Percentiles rank a stretch among this genome's conserved stretches.
phyloP scores from a whole-genome alignment of 2,329 filamentous ascomycete genomes.

The Catunica adiposa region DNA sequence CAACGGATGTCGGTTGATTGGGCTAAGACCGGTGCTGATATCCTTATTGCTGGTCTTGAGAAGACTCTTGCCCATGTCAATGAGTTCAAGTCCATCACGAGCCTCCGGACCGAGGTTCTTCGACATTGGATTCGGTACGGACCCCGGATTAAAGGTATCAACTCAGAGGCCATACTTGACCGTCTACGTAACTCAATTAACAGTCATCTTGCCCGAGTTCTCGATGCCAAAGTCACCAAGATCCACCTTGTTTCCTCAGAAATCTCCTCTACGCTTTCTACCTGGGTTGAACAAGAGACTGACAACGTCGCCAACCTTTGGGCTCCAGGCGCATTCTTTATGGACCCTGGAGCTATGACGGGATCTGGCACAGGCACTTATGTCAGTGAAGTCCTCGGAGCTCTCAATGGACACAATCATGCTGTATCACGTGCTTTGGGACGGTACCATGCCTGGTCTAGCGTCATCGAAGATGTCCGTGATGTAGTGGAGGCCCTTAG shows the following conservation, averaged over 20 bases:
- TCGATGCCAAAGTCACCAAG: conserved; percentile 46
- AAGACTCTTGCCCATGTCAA: conserved; percentile 40
- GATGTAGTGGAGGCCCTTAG: conserved; percentile 47
- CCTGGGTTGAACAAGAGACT: conserved; percentile 40
- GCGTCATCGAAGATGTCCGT: conserved; percentile 51
- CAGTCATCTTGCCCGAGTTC: conserved; percentile 43
- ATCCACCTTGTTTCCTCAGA: conserved; percentile 49
- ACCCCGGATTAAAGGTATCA: conserved; percentile 45
- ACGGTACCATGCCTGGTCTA: conserved; percentile 56
- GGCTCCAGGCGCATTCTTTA: conserved; percentile 40
- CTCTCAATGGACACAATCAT: conserved; percentile 56
- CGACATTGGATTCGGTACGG: conserved; percentile 61
- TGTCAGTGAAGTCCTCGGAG: conserved; percentile 50
- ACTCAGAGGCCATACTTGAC: conserved; percentile 52
- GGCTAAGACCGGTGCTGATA: conserved; percentile 43
- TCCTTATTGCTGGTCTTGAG: conserved; percentile 44
- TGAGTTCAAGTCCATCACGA: conserved; percentile 53
- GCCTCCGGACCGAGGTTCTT: conserved; percentile 52
- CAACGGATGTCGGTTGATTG: conserved; percentile 45
- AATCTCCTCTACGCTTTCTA: conserved; percentile 42
- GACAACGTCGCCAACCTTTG: conserved; percentile 44
- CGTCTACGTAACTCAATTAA: conserved; percentile 54
- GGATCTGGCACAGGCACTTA: conserved; percentile 38
- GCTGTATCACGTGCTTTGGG: conserved; percentile 44
- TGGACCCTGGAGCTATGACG: conserved; percentile 40